Evolutionary conservation across 139 green algal genomes (phyloP).

Genomic region (Deuterostichococcus epilithicus): DNA sequence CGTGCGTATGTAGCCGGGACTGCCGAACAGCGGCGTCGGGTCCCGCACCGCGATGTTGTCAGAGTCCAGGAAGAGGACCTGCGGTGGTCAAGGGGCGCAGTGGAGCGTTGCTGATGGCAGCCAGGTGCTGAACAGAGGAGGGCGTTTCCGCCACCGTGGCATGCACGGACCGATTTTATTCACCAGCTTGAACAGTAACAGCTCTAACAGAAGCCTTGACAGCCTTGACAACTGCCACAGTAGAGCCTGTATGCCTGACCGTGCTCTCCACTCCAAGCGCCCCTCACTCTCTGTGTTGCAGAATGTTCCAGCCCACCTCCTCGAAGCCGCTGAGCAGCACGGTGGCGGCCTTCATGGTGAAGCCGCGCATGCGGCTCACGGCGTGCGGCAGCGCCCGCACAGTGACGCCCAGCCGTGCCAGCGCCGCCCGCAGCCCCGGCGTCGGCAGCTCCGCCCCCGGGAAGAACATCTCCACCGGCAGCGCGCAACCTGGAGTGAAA

Average conservation of each 20-base stretch:
- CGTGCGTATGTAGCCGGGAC: constrained; percentile 28
- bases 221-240: too few relatives aligned
- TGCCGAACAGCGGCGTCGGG: constrained; percentile 39
- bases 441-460: constrained; percentile 27
- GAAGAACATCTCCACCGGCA: constrained; percentile 53
- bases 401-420: constrained; percentile 20
- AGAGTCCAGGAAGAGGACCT: constrained; percentile 62
- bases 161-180: too few relatives aligned
- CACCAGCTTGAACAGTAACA: too few relatives aligned
- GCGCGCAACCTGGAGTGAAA: constrained; percentile 32
- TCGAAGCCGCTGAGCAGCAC: constrained; percentile 41
- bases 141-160: too few relatives aligned
- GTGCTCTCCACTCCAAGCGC: too few relatives aligned
- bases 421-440: constrained; percentile 18
- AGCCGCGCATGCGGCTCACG: constrained; percentile 11
- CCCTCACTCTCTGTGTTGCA: too few relatives aligned
- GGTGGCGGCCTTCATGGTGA: constrained; percentile 43
- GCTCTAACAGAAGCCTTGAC: too few relatives aligned
- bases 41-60: constrained; percentile 53
- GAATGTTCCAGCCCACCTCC: too few relatives aligned
- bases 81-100: too few relatives aligned
- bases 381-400: constrained; percentile 11
- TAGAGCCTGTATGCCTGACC: too few relatives aligned
- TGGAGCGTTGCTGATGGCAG: too few relatives aligned
- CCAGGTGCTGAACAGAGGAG: too few relatives aligned